Conservation (phyloP, 306 rosid genomes). For the Cercis canadensis region DNA sequence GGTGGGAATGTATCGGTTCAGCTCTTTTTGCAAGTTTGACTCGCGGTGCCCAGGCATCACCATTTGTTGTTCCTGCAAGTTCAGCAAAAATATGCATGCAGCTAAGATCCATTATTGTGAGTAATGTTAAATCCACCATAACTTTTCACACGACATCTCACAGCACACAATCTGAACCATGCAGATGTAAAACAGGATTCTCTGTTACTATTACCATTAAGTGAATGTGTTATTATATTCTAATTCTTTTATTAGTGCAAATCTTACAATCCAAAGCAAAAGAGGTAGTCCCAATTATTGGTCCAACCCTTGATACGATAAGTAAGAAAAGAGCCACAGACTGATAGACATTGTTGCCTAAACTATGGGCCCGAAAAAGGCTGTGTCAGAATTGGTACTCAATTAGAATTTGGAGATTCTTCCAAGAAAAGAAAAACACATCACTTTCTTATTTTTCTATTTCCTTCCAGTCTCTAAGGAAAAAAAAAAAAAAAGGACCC, state of each 20-base stretch:
- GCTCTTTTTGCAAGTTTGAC: slow-evolving; percentile 66
- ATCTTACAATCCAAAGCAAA: background rate
- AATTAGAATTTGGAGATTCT: background rate
- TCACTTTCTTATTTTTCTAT: background rate
- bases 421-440: background rate
- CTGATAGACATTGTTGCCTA: background rate
- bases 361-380: background rate
- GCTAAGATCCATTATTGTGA: background rate
- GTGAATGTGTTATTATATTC: no score
- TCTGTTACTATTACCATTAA: no score
- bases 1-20: slow-evolving; percentile 70
- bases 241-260: background rate
- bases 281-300: no score
- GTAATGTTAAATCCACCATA: no score
- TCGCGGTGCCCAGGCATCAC: slow-evolving; percentile 76
- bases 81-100: background rate
- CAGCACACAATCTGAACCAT: no score
- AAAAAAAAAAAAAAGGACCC: background rate
- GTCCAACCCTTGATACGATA: background rate
- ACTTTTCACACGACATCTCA: no score
- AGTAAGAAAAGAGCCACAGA: background rate
- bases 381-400: background rate
- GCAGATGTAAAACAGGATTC: no score
- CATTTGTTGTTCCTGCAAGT: slow-evolving; percentile 76
- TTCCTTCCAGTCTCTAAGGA: background rate